Base-by-base conservation (phyloP, 78 protist species). In the Corallochytrium limacisporum region DNA sequence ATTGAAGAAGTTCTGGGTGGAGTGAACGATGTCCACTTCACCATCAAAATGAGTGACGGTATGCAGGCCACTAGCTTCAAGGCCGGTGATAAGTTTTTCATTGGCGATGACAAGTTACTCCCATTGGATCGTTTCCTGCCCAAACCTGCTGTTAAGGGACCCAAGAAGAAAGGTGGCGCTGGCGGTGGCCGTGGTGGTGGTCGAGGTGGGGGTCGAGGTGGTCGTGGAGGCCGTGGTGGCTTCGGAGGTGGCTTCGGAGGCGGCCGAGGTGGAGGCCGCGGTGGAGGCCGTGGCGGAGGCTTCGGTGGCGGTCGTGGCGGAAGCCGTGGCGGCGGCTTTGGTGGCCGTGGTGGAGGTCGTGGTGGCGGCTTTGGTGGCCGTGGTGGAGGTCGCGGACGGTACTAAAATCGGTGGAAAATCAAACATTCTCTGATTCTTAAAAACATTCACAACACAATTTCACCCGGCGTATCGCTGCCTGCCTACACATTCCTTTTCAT, bases 1-100 rank as follows among this genome's bases (percentile, higher is more conserved):
- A 69, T 78, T 18, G 84, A 69, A 1, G 84, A 78, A 65, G 39
- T 78, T 33, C 31, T 78, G 37, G 84, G 84, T 6, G 59, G 74
- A 16, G 72, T 78, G 32, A 32, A 47, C 46, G 76, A 78, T 22
- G 65, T 51, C 10, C 12, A 40, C 46, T 79, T 68, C 53, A 36
- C 62, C n/a, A 50, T 79, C 16, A 79, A 79, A 65, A 20, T 69
- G 0, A 13, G 61, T 0, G 57, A 31, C 2, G 85, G 85, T 31
- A 54, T 79, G 24, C 48, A 18, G 26, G 85, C 85, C 4, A 26
- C 68, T 1, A 51, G 70, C 4, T 79, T 67, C 75, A 79, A 72
- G 68, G 6, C 20, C 37, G 70, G 40, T 43, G 43, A 31, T 22
- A 68, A 76, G 63, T 22, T 78, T 3, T 79, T 44, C 79, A 72